Conservation (phyloP, 805 yeast genomes). For the Candida sakaeoensis region DNA sequence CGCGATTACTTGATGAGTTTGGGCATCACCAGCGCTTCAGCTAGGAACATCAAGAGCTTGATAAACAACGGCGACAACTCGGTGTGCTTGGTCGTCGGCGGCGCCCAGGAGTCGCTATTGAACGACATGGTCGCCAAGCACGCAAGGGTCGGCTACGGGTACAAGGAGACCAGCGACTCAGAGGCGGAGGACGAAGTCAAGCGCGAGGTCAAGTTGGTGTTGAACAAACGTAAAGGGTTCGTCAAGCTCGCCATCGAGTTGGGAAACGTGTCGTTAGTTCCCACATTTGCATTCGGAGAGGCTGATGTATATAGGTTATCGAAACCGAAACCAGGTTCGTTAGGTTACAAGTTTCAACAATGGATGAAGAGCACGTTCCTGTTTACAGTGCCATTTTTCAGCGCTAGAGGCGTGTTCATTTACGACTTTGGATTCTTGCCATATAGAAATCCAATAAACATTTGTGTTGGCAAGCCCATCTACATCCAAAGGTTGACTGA, state of each 20-base stretch:
- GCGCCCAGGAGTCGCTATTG: constrained; percentile 85
- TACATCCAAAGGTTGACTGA: constrained; percentile 45
- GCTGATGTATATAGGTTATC: constrained; percentile 51
- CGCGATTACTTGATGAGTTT: constrained; percentile 79
- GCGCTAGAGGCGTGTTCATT: constrained; percentile 89
- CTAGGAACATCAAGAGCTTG: constrained; percentile 62
- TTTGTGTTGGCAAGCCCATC: constrained; percentile 72
- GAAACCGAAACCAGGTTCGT: constrained; percentile 36
- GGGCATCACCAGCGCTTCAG: constrained; percentile 84
- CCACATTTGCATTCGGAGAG: constrained; percentile 90
- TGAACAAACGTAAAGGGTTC: constrained; percentile 82
- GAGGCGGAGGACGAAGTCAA: constrained; percentile 11
- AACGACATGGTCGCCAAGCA: constrained; percentile 34
- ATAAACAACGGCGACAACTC: constrained; percentile 63
- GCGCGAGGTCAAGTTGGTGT: constrained; percentile 57
- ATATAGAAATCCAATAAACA: constrained; percentile 70
- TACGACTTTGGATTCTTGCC: constrained; percentile 91
- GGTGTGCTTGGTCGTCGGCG: constrained; percentile 90
- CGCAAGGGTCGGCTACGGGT: constrained; percentile 35
- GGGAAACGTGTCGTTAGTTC: constrained; percentile 78
- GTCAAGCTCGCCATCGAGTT: constrained; percentile 78
- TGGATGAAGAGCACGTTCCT: constrained; percentile 71
- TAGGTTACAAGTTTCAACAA: constrained; percentile 56
- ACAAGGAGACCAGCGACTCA: constrained; percentile 14
- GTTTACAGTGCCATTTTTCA: constrained; percentile 86